Evolutionary conservation across 495 filamentous ascomycete genomes (phyloP).

Genomic region (Letharia lupina): DNA sequence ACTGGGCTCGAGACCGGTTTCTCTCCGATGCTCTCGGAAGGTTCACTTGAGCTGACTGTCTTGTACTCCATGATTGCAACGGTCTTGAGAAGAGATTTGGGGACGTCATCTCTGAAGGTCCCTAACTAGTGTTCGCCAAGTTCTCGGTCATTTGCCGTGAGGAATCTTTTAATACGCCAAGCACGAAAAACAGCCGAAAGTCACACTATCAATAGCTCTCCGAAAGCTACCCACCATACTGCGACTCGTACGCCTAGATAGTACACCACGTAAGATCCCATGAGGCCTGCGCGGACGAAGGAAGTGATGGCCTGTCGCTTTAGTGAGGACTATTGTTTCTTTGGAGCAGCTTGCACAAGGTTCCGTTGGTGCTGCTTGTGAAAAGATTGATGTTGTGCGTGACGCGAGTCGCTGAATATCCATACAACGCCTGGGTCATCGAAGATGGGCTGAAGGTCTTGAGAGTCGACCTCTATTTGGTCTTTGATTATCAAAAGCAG

Average conservation of each 20-base stretch:
- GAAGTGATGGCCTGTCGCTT: not conserved
- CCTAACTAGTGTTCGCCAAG: conserved; percentile 9
- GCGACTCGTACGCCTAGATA: conserved; percentile 9
- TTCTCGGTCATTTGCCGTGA: not conserved
- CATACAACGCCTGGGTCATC: not conserved
- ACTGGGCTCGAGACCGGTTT: not conserved
- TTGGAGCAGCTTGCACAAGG: conserved; percentile 3
- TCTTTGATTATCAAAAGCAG: not conserved
- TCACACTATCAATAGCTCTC: not conserved
- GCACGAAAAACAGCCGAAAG: not conserved
- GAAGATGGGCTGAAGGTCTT: not conserved
- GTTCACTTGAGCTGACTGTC: not conserved
- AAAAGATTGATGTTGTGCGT: not conserved
- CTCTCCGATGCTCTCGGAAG: not conserved
- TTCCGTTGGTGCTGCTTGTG: not conserved
- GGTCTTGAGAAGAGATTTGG: conserved; percentile 7
- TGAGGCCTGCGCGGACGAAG: not conserved
- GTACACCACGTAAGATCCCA: conserved; percentile 5
- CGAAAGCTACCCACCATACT: conserved; percentile 7
- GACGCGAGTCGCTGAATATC: conserved; percentile 2
- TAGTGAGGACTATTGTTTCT: not conserved
- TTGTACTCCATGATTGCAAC: conserved; percentile 4
- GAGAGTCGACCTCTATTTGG: not conserved
- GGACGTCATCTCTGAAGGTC: not conserved
- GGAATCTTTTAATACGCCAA: not conserved